Percentiles rank a stretch among this genome's conserved stretches.
Evolutionary conservation across 441 rosid species (phyloP).

Genomic region (Pelargonium citronellum): DNA sequence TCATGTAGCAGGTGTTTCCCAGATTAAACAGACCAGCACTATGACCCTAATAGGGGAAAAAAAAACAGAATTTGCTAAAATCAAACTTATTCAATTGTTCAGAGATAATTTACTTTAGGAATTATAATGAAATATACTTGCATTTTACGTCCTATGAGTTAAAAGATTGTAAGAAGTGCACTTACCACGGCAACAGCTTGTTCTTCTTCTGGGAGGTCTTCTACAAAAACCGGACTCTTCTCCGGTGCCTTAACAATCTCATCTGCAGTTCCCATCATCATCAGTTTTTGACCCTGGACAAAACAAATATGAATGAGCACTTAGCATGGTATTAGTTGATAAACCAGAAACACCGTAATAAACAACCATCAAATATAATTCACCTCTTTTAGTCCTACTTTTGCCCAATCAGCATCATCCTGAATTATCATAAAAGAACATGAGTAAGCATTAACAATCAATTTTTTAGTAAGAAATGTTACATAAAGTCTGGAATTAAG

Average conservation of each 20-base stretch:
- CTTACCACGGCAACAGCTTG: conserved; percentile 63
- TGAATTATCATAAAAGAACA: conserved; percentile 26
- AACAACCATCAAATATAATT: conserved; percentile 7
- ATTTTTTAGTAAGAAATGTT: conserved; percentile 3
- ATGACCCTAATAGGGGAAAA: conserved; percentile 47
- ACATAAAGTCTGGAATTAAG: not conserved
- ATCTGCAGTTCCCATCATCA: conserved; percentile 99
- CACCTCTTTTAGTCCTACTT: conserved; percentile 78
- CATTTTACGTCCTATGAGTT: conserved; percentile 3
- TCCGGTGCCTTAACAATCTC: conserved; percentile 93
- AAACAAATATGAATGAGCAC: conserved; percentile 1
- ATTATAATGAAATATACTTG: not conserved
- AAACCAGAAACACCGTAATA: not conserved
- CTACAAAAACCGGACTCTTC: conserved; percentile 78
- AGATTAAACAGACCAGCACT: conserved; percentile 77
- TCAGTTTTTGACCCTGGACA: conserved; percentile 83
- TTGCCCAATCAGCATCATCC: conserved; percentile 97
- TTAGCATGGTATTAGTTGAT: not conserved
- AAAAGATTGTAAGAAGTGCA: not conserved
- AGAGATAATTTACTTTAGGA: not conserved
- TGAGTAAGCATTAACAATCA: conserved; percentile 7
- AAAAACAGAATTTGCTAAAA: not conserved
- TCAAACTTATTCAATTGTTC: not conserved
- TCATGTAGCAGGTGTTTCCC: conserved; percentile 96
- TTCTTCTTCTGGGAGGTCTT: conserved; percentile 93